Base-by-base conservation (phyloP, 2,329 filamentous ascomycete species). In the Botrytis medusae region DNA sequence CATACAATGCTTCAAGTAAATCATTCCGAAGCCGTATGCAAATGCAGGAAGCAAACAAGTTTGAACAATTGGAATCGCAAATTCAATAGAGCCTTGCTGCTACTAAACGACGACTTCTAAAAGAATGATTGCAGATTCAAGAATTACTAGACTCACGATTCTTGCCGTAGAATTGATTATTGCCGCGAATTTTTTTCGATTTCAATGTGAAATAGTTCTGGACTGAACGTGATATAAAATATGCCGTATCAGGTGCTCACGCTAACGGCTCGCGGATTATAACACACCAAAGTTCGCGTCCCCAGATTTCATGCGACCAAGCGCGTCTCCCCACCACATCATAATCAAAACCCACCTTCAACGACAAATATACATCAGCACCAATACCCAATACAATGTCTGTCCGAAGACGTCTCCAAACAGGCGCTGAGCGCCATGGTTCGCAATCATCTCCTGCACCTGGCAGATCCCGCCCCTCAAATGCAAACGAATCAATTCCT, bases 391-490 rank as follows among this genome's bases (percentile, higher is more conserved):
- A 54, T 59, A 74, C 32, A 8, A 79, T 79, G 78, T 75, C 77
- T 69, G 61, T 69, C 25, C 70, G 74, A 62, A 76, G 76, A 73
- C 73, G 69, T 29, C 75, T 79, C 12, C 76, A 78, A 25, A 63
- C 69, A 1, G 75, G 76, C 7, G 32, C 57, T 29, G 68, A 69
- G 32, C 76, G 73, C 54, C 73, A 78, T 8, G 48, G 73, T 2
- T 22, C 68, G 29, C 65, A 63, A 57, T 76, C 76, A 51, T 77
- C 78, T 60, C 76, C 78, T 57, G 75, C 74, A 46, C 74, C 73
- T 20, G 62, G 68, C 34, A 62, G 73, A 62, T 70, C 72, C 16
- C 74, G 74, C 62, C 72, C 67, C 40, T 68, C 74, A 8, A 63
- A 75, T 67, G 71, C 72, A 46, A 75, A 64, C 29, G 68, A 73